These are phyloP conservation scores for Ascocoryne sarcoides DNA, from an alignment of 2,329 filamentous ascomycete species.

Conservation along the genomic window DNA sequence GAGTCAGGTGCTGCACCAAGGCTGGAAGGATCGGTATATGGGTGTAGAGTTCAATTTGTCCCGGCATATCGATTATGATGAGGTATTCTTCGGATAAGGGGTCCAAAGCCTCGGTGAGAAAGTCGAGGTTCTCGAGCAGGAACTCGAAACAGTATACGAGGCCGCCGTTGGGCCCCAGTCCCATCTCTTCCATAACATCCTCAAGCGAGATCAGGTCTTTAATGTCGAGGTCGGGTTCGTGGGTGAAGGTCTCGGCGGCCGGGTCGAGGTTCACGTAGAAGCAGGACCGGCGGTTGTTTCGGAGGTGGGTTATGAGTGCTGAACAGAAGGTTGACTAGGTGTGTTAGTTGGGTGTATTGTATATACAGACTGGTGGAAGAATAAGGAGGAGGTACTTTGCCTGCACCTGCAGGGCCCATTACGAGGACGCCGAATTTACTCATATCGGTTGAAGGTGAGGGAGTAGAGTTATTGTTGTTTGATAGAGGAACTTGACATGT, in stretches of 20 bases:
- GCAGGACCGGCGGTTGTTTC: constrained; percentile 82
- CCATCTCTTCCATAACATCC: constrained; percentile 94
- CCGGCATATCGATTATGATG: constrained; percentile 97
- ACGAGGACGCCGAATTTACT: constrained; percentile 92
- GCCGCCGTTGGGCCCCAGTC: constrained; percentile 82
- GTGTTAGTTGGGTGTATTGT: constrained; percentile 7
- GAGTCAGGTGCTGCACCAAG: constrained; percentile 72
- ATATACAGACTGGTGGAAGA: too few relatives aligned
- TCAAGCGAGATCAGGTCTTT: constrained; percentile 88
- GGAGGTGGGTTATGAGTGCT: constrained; percentile 84
- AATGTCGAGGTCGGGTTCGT: constrained; percentile 89
- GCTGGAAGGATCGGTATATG: constrained; percentile 88
- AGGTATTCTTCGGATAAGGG: constrained; percentile 88
- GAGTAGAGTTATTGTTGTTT: constrained; percentile 3
- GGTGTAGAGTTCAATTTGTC: constrained; percentile 97
- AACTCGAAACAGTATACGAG: constrained; percentile 97
- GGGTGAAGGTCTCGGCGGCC: constrained; percentile 85
- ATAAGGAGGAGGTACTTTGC: constrained; percentile 51
- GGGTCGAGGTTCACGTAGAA: constrained; percentile 99
- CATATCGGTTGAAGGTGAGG: constrained; percentile 42
- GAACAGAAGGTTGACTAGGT: constrained; percentile 83
- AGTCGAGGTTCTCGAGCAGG: constrained; percentile 88
- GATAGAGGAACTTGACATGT: too few relatives aligned
- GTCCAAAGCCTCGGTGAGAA: constrained; percentile 77
- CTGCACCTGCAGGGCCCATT: constrained; percentile 92